Base-by-base conservation (phyloP, 768 basidiomycete species). In the Xerocomus spinulosus region DNA sequence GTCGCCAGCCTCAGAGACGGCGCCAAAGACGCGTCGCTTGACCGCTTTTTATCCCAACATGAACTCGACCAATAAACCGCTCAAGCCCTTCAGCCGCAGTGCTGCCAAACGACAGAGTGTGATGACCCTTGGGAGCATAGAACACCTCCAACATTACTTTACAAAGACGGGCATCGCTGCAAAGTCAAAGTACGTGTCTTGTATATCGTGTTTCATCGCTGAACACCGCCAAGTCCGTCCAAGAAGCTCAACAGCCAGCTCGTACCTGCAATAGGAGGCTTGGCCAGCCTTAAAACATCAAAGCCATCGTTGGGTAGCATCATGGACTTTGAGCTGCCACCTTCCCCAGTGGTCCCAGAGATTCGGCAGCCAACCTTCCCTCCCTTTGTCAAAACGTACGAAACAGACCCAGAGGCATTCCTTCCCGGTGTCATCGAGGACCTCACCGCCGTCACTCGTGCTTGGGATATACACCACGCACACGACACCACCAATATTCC, bases 101-200 rank as follows among this genome's bases (percentile, higher is more conserved):
- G 94, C 94, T 0, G 90, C 91, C 4, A 95, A 93, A 69, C 81
- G 94, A 35, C 89, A 92, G 66, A 92, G 88, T 57, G 93, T 97
- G 17, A 87, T 94, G 82, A 82, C 91, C 0, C 70, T 97, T 15
- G 93, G 93, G n/a, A 92, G 90, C 63, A 97, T 97, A 56, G 88
- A 95, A 63, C 90, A 96, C 64, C 78, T 97, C 34, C 94, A 97
- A 68, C 85, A 93, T 60, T 94, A 93, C 63, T 97, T 94, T 60
- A 90, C 88, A 8, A 92, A 92, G 76, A 82, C 87, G 0, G 90
- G 90, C 2, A 77, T 92, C 46, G 77, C 76, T 21, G 75, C 85
- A 28, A 81, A 83, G 71, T 77, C 76, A 68, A 79, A 80, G 91
- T 86, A 69, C 70, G 85, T 57, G n/a, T 44, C 39, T 25, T 29